A percentile compares a stretch with the other conserved stretches of the same genome.
These are phyloP conservation scores for Cymbopogon citratus DNA, from an alignment of 176 grass and related monocot genomes.

Conservation along the genomic window DNA sequence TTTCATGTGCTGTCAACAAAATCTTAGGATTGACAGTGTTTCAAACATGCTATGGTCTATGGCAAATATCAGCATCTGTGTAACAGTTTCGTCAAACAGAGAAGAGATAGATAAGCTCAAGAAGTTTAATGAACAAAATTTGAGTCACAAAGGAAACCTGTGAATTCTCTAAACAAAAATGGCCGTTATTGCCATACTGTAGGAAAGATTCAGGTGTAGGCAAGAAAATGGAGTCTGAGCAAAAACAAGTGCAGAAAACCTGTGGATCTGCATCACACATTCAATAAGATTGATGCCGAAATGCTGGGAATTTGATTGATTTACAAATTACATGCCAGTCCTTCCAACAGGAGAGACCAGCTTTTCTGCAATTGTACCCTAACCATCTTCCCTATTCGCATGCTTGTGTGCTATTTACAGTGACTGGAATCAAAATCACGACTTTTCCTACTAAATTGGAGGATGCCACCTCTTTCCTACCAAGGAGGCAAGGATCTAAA, in stretches of 20 bases:
- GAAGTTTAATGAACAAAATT: background rate
- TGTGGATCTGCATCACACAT: background rate
- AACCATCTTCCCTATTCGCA: background rate
- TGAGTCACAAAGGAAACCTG: background rate
- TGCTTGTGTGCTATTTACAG: constrained; percentile 38
- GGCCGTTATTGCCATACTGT: background rate
- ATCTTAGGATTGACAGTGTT: constrained; percentile 1
- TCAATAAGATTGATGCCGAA: too few species aligned
- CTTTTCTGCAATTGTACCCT: constrained; percentile 7
- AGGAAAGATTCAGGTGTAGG: background rate
- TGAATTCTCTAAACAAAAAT: background rate
- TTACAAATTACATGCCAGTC: constrained; percentile 10
- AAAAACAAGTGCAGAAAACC: background rate
- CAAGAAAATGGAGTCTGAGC: background rate
- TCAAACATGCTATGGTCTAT: constrained; percentile 7
- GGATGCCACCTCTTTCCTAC: constrained; percentile 10
- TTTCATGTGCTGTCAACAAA: constrained; percentile 1
- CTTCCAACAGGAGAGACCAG: background rate
- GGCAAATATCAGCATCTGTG: background rate
- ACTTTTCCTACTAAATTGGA: constrained; percentile 21
- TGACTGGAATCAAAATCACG: constrained; percentile 32
- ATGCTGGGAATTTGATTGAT: constrained; percentile 21
- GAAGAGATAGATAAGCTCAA: background rate
- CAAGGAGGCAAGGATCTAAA: background rate
- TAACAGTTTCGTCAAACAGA: constrained; percentile 20